Evolutionary conservation across 805 yeast genomes (phyloP).

Genomic region (Candida hungchunana): DNA sequence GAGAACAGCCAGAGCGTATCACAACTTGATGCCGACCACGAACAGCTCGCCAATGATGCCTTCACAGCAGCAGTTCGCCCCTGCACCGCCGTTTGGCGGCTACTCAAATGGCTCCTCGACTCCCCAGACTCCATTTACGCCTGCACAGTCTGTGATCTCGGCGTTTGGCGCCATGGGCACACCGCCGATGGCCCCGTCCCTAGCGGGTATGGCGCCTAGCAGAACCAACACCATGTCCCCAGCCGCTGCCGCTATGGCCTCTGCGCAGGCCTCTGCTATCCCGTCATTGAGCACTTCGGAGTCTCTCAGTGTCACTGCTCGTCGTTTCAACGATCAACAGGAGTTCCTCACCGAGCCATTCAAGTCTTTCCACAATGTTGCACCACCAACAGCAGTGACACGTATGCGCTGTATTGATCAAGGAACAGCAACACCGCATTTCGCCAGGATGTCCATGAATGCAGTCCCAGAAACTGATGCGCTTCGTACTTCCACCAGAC

Average conservation of each 20-base stretch:
- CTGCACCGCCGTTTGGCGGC: too few relatives aligned
- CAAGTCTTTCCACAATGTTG: constrained; percentile 68
- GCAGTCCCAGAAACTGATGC: constrained; percentile 73
- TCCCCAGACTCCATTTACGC: background rate
- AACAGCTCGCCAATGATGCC: background rate
- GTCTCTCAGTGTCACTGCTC: constrained; percentile 2
- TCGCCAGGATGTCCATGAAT: constrained; percentile 75
- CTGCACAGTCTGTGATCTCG: background rate
- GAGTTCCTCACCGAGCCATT: constrained; percentile 39
- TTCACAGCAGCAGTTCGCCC: constrained; percentile 5
- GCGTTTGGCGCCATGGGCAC: background rate
- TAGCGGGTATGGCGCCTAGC: background rate
- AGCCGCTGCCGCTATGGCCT: constrained; percentile 1
- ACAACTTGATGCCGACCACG: constrained; percentile 11
- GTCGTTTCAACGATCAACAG: constrained; percentile 16
- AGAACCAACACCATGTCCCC: background rate
- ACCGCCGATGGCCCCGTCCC: constrained; percentile 1
- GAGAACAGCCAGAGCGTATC: constrained; percentile 25
- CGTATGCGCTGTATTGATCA: constrained; percentile 71
- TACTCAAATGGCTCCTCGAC: background rate
- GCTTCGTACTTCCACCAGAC: constrained; percentile 59
- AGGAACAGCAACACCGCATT: constrained; percentile 79
- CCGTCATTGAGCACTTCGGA: background rate
- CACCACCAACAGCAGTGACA: constrained; percentile 75
- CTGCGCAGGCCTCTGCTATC: background rate